Evolutionary conservation across 768 basidiomycete genomes (phyloP).

Genomic region (Xanthoconium stramineum): DNA sequence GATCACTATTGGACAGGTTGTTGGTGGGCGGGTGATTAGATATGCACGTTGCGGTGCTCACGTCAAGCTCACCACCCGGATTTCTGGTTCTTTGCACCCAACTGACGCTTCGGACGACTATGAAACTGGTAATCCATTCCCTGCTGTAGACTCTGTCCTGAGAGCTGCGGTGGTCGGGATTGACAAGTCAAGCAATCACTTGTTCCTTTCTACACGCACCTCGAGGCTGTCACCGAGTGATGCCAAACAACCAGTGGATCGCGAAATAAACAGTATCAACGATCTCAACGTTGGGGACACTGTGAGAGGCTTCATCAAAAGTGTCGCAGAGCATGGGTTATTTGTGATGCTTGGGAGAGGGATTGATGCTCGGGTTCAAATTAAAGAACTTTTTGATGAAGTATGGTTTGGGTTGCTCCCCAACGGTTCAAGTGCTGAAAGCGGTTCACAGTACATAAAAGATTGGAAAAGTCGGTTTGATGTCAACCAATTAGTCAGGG

Average conservation of each 20-base stretch:
- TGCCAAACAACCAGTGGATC: conserved; percentile 52
- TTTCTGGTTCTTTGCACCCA: conserved; percentile 77
- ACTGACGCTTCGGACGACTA: conserved; percentile 84
- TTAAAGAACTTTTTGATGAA: conserved; percentile 90
- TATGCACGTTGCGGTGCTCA: conserved; percentile 71
- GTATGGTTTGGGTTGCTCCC: conserved; percentile 27
- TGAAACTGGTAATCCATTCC: conserved; percentile 52
- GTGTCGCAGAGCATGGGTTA: conserved; percentile 79
- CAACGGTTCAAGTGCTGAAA: conserved; percentile 5
- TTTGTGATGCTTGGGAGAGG: conserved; percentile 83
- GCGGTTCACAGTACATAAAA: conserved; percentile 71
- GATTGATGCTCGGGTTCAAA: conserved; percentile 91
- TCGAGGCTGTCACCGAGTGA: conserved; percentile 64
- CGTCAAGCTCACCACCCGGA: conserved; percentile 67
- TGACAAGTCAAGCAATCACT: conserved; percentile 60
- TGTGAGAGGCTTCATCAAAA: conserved; percentile 90
- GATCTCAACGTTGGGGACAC: conserved; percentile 70
- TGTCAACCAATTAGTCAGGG: conserved; percentile 80
- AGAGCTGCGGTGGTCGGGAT: conserved; percentile 69
- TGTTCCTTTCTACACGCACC: conserved; percentile 77
- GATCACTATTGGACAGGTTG: conserved; percentile 66
- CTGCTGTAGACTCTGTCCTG: conserved; percentile 61
- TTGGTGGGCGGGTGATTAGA: conserved; percentile 77
- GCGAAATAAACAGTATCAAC: conserved; percentile 57
- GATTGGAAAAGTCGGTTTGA: conserved; percentile 89